Conservation (phyloP, 1,139 yeast species). For the Arxiozyma telluris region DNA sequence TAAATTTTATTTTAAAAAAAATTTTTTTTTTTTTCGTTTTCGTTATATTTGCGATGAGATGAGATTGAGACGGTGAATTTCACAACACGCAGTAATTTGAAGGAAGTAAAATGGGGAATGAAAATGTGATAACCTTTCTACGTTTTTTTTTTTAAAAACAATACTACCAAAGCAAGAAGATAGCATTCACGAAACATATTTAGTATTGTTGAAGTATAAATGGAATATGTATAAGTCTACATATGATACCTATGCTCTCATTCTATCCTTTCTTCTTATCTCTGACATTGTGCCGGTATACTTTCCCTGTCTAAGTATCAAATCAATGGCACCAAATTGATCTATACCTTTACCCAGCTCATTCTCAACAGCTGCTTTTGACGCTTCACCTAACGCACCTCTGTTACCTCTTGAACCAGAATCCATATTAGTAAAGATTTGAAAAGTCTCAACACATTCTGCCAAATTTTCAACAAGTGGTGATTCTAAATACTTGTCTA, state of each 20-base stretch:
- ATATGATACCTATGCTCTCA: not conserved
- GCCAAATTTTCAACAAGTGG: constrained; percentile 36
- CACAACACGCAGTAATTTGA: too few species aligned
- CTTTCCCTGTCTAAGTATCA: constrained; percentile 49
- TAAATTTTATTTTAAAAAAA: too few species aligned
- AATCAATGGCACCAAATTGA: constrained; percentile 43
- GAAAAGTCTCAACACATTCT: constrained; percentile 56
- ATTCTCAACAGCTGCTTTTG: constrained; percentile 50
- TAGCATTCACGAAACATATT: too few species aligned
- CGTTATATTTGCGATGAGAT: too few species aligned
- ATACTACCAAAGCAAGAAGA: too few species aligned
- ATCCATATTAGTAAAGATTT: constrained; percentile 49
- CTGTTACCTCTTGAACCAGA: constrained; percentile 49
- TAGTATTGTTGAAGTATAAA: too few species aligned
- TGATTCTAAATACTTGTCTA: constrained; percentile 43
- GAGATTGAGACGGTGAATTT: too few species aligned
- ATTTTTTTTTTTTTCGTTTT: too few species aligned
- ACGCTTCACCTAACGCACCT: constrained; percentile 66
- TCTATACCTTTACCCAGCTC: constrained; percentile 52
- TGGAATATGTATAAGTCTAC: not conserved
- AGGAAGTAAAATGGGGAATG: too few species aligned
- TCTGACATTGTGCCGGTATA: constrained; percentile 4
- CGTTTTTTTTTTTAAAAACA: too few species aligned
- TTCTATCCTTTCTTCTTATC: constrained; percentile 3
- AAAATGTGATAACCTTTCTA: too few species aligned